These are phyloP conservation scores for Alternaria gaisen DNA, from an alignment of 2,329 filamentous ascomycete species.

Conservation along the genomic window DNA sequence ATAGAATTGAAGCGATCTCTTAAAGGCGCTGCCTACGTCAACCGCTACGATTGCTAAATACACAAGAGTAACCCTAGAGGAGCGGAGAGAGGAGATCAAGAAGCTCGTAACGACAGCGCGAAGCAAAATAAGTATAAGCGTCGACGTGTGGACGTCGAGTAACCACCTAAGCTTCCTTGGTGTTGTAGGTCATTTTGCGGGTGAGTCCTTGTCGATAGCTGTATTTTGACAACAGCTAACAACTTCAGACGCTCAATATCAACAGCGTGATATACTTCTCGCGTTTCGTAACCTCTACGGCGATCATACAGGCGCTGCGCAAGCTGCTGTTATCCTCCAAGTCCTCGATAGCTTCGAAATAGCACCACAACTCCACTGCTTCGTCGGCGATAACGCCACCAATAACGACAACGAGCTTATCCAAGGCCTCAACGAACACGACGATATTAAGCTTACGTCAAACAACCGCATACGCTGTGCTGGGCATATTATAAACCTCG, in stretches of 20 bases:
- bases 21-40: neutral
- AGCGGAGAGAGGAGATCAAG: slow-evolving; percentile 5
- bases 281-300: slow-evolving; percentile 13
- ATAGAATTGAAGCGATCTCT: neutral
- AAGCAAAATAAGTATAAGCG: slow-evolving; percentile 6
- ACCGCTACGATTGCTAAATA: slow-evolving; percentile 1
- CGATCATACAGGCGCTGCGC: slow-evolving; percentile 6
- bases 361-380: slow-evolving; percentile 8
- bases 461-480: neutral
- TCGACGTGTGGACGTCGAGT: slow-evolving; percentile 6
- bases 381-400: slow-evolving; percentile 10
- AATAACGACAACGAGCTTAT: slow-evolving; percentile 13
- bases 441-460: neutral
- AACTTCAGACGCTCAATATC: slow-evolving; percentile 1
- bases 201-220: neutral
- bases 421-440: neutral
- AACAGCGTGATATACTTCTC: slow-evolving; percentile 7
- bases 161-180: slow-evolving; percentile 14
- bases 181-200: slow-evolving; percentile 1
- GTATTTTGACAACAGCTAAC: neutral
- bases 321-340: slow-evolving; percentile 1
- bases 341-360: slow-evolving; percentile 9
- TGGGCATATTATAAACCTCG: slow-evolving; percentile 8
- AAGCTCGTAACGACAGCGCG: neutral
- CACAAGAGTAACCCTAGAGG: neutral